Conservation (phyloP, 2,329 filamentous ascomycete genomes). For the Sporothrix inflata region DNA sequence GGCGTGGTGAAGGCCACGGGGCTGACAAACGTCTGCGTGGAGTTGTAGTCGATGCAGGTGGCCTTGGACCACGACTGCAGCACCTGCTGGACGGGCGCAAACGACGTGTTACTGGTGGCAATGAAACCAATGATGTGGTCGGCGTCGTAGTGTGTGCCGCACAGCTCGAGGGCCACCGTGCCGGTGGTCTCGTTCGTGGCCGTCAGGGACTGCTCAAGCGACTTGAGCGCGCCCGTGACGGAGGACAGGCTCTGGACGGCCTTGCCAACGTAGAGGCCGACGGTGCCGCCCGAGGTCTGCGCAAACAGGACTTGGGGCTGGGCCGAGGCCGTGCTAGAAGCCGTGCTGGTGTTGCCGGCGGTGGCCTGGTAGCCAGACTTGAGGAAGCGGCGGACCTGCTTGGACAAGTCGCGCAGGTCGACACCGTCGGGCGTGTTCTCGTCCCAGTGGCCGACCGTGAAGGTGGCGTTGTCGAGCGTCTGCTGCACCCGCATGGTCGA, state of each 20-base stretch:
- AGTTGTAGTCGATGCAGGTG: conserved; percentile 35
- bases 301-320: conserved; percentile 40
- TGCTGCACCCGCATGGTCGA: conserved; percentile 25
- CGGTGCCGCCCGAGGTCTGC: conserved; percentile 38
- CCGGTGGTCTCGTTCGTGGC: conserved; percentile 36
- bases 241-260: conserved; percentile 36
- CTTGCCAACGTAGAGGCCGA: conserved; percentile 45
- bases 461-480: conserved; percentile 34
- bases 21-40: conserved; percentile 31
- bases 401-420: conserved; percentile 36
- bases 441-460: conserved; percentile 39
- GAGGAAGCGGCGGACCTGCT: conserved; percentile 40
- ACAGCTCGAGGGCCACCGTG: conserved; percentile 45
- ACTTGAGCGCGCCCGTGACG: conserved; percentile 35
- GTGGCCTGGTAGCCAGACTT: conserved; percentile 32
- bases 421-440: conserved; percentile 29
- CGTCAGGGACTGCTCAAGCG: conserved; percentile 37
- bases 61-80: conserved; percentile 40
- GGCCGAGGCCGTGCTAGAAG: neutral
- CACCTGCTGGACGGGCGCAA: conserved; percentile 40
- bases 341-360: neutral
- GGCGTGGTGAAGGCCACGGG: neutral
- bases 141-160: conserved; percentile 38
- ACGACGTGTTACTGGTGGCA: conserved; percentile 41
- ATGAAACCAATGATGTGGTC: conserved; percentile 43